Evolutionary conservation across 2,329 filamentous ascomycete species (phyloP), one percentile per base, ranked within the genome.

Genomic region (Fusarium sp.): DNA sequence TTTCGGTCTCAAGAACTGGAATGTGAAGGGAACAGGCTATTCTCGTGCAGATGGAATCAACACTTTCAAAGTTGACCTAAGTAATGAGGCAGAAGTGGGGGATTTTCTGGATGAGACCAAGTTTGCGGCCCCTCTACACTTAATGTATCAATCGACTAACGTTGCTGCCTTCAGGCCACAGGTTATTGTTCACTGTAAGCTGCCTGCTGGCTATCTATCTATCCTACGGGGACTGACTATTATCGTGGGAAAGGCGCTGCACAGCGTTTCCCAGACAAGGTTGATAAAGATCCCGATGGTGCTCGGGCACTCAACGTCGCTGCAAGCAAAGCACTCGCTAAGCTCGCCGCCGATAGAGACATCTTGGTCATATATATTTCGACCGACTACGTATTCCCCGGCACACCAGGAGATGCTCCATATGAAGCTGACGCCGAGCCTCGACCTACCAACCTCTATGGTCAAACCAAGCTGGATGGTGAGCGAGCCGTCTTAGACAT

Each of bases 251-350:
- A 69, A 95, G 92, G 92, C 78, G 95, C 94, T 42, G 94, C 94
- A 48, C 95, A 97, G 80, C 90, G 93, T 68, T 97, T 92, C 76
- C 94, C 95, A 4, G 94, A 97, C 81, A 92, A 92, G 78, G 95
- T 94, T 77, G 92, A 94, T 75, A 87, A 89, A 71, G 89, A 97
- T 79, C 94, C 94, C 5, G 88, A 91, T 64, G 92, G 89, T 58
- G 93, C 94, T 6, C 88, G 87, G 66, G 87, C 86, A 20, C 85
- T 97, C 75, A 97, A 97, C 77, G 89, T 95, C 15, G 85, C 89
- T 6, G 92, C 93, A 5, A 92, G 93, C 49, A 83, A 85, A 50
- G 81, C 83, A 12, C 87, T 97, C 15, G 93, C 93, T 13, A 80
- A 84, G 42, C 85, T 90, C n/a, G 91, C 92, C 56, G 87, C 89